These are phyloP conservation scores for Cafeteria roenbergensis DNA, from an alignment of 108 stramenopile genomes.

Conservation along the genomic window DNA sequence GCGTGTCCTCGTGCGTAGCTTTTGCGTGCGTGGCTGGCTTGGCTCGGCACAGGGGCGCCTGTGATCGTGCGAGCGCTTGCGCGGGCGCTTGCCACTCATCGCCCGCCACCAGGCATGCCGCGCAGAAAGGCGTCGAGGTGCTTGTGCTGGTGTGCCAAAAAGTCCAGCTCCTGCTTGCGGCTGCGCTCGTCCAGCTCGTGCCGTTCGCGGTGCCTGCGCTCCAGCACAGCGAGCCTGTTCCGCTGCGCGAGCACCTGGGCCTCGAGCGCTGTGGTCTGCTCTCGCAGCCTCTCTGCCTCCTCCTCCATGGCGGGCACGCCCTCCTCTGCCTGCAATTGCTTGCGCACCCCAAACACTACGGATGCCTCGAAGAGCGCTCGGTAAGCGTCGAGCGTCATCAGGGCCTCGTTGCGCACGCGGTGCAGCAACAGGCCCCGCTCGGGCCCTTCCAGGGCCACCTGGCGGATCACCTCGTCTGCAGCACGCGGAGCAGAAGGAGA, in stretches of 20 bases:
- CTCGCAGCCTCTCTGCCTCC: constrained; percentile 24
- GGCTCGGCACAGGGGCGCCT: background rate
- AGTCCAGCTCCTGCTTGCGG: constrained; percentile 47
- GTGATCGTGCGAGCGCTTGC: too few relatives aligned
- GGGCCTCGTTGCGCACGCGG: constrained; percentile 45
- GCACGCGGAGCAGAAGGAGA: background rate
- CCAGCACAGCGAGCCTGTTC: constrained; percentile 44
- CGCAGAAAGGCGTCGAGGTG: constrained; percentile 49
- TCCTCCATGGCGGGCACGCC: constrained; percentile 45
- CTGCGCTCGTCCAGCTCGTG: constrained; percentile 39
- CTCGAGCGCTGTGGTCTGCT: constrained; percentile 30
- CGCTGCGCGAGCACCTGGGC: constrained; percentile 39
- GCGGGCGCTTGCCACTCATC: too few relatives aligned
- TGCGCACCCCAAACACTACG: constrained; percentile 50
- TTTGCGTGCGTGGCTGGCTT: background rate
- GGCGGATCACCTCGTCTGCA: constrained; percentile 37
- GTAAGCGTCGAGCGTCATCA: constrained; percentile 56
- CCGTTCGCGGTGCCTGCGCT: constrained; percentile 38
- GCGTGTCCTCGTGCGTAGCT: background rate
- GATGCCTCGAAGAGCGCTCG: constrained; percentile 45
- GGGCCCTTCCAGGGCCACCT: constrained; percentile 48
- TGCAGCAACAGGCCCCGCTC: constrained; percentile 53
- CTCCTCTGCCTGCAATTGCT: constrained; percentile 52
- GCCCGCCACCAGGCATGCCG: constrained; percentile 14
- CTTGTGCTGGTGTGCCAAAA: constrained; percentile 53